Conservation (phyloP, 2,329 filamentous ascomycete species). For the Albophoma yamanashiensis region DNA sequence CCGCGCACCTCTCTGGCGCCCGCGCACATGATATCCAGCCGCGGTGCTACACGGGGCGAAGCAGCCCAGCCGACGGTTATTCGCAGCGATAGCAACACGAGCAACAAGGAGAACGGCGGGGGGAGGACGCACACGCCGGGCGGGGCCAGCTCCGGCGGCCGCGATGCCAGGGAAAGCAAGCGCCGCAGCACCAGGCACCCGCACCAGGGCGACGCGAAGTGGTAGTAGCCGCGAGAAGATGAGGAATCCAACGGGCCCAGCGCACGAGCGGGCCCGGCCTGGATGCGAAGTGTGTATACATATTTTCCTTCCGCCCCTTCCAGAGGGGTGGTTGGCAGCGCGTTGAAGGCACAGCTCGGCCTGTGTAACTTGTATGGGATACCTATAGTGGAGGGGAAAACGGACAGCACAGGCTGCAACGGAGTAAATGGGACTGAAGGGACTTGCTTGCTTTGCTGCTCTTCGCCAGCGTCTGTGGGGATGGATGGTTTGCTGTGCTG, state of each 20-base stretch:
- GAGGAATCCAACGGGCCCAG: background rate
- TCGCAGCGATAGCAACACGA: slow-evolving; percentile 25
- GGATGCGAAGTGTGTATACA: background rate
- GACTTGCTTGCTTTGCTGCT: background rate
- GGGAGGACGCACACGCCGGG: background rate
- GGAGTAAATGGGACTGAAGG: background rate
- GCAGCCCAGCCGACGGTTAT: slow-evolving; percentile 17
- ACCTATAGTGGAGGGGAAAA: background rate
- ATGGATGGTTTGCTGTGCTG: background rate
- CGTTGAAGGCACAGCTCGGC: background rate
- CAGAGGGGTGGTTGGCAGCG: background rate
- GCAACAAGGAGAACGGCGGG: slow-evolving; percentile 26
- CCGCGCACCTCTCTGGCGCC: slow-evolving; percentile 25
- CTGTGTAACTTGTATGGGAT: background rate
- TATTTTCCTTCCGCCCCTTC: background rate
- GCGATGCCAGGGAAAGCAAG: background rate
- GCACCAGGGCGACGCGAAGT: background rate
- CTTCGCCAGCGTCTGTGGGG: background rate
- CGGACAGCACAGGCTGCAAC: background rate
- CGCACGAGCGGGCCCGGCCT: background rate
- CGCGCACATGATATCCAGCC: slow-evolving; percentile 5
- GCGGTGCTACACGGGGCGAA: slow-evolving; percentile 9
- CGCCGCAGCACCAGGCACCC: background rate
- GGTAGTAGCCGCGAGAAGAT: background rate
- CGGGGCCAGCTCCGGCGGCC: background rate